Conservation (phyloP, 768 basidiomycete species). For the Boletus barrowsii region DNA sequence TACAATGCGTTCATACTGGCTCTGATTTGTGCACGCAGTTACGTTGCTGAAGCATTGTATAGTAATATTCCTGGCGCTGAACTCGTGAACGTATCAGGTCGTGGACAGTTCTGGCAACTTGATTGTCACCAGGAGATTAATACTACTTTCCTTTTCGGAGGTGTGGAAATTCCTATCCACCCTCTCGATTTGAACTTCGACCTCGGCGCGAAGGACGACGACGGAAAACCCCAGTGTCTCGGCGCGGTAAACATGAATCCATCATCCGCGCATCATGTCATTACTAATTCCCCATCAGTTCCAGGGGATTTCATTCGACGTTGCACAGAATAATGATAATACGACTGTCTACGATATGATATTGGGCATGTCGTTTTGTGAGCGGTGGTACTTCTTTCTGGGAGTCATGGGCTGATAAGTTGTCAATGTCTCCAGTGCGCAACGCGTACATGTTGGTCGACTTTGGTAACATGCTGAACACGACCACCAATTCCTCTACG, state of each 20-base stretch:
- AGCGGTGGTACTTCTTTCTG: conserved; percentile 23
- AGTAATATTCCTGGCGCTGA: conserved; percentile 51
- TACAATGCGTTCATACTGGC: conserved; percentile 5
- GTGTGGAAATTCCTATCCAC: conserved; percentile 56
- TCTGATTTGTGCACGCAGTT: conserved; percentile 31
- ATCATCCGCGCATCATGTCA: background rate
- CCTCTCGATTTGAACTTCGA: conserved; percentile 55
- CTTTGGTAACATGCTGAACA: conserved; percentile 60
- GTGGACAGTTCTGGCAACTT: conserved; percentile 55
- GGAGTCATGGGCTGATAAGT: background rate
- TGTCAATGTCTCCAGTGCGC: conserved; percentile 42
- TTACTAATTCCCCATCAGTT: conserved; percentile 42
- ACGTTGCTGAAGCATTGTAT: conserved; percentile 62
- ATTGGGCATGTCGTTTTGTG: conserved; percentile 71
- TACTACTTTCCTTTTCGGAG: conserved; percentile 60
- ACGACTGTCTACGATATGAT: conserved; percentile 52
- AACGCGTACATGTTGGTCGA: conserved; percentile 64
- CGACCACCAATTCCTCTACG: conserved; percentile 29
- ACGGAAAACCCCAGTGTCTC: conserved; percentile 32
- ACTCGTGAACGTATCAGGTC: conserved; percentile 35
- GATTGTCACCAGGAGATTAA: conserved; percentile 66
- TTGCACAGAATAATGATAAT: conserved; percentile 15
- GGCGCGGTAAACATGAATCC: conserved; percentile 41
- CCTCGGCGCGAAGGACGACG: conserved; percentile 5
- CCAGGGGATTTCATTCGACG: conserved; percentile 59